A percentile compares a stretch with the other conserved stretches of the same genome.
These are phyloP conservation scores for Posidonia australis DNA, from an alignment of 106 monocot genomes.

Conservation along the genomic window DNA sequence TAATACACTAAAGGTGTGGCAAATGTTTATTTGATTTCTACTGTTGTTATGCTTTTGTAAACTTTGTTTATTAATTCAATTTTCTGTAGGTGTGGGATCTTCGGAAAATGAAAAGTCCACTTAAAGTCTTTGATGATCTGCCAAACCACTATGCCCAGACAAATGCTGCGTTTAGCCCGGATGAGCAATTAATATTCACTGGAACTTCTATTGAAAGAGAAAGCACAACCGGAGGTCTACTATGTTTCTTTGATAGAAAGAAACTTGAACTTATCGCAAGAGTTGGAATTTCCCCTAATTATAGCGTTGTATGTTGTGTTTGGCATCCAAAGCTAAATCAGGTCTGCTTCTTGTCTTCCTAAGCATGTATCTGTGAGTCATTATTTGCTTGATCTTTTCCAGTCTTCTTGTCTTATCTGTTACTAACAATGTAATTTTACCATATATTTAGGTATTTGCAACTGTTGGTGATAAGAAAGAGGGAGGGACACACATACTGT, in stretches of 20 bases:
- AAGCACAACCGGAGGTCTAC: conserved; percentile 50
- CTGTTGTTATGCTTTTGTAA: background rate
- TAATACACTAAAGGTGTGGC: conserved; percentile 67
- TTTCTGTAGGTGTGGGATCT: conserved; percentile 82
- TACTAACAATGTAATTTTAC: too few relatives aligned
- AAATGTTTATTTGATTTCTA: background rate
- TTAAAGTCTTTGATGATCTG: conserved; percentile 74
- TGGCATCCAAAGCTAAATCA: conserved; percentile 95
- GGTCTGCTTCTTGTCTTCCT: conserved; percentile 18
- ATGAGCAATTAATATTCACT: conserved; percentile 82
- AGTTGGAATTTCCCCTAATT: conserved; percentile 63
- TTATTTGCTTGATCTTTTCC: too few relatives aligned
- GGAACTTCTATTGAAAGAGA: conserved; percentile 93
- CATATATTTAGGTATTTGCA: conserved; percentile 54
- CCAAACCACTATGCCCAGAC: conserved; percentile 94
- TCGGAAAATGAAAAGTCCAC: conserved; percentile 57
- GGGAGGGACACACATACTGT: conserved; percentile 86
- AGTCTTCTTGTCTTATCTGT: background rate
- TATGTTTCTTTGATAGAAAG: conserved; percentile 81
- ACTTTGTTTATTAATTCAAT: background rate
- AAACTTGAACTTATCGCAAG: conserved; percentile 87
- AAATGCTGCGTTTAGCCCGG: conserved; percentile 90
- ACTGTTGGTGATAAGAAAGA: conserved; percentile 92
- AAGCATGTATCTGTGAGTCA: background rate
- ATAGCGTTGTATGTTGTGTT: conserved; percentile 74